Conservation (phyloP, 2,329 filamentous ascomycete species). For the Chaetothyriales sp. region DNA sequence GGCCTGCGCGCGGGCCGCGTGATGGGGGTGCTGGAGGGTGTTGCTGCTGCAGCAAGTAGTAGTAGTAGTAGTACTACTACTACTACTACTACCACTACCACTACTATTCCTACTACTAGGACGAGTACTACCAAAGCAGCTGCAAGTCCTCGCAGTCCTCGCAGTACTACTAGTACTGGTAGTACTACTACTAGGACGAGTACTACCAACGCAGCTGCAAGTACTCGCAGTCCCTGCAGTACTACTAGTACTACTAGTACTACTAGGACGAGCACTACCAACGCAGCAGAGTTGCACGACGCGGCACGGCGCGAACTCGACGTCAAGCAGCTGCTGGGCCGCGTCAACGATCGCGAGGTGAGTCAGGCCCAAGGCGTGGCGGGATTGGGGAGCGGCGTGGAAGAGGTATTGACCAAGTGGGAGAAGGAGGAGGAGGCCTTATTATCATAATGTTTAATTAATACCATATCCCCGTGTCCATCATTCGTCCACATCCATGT, state of each 20-base stretch:
- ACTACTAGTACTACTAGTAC: not conserved
- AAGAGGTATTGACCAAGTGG: constrained; percentile 21
- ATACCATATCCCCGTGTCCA: too few species aligned
- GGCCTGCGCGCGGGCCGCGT: constrained; percentile 62
- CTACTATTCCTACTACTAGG: not conserved
- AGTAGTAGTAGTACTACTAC: not conserved
- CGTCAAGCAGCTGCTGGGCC: not conserved
- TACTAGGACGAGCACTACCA: not conserved
- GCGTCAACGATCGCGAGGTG: constrained; percentile 17
- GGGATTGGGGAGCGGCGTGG: constrained; percentile 23
- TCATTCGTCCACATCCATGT: too few species aligned
- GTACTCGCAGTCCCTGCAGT: too few species aligned
- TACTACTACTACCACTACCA: not conserved
- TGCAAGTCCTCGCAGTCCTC: too few species aligned
- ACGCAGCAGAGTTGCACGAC: not conserved
- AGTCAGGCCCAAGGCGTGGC: constrained; percentile 27
- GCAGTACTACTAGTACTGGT: not conserved
- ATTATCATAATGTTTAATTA: not conserved
- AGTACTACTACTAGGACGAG: not conserved
- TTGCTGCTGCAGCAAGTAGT: constrained; percentile 35
- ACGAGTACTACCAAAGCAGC: not conserved
- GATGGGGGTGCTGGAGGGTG: constrained; percentile 62
- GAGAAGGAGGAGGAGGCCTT: constrained; percentile 3
- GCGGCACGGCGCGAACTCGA: not conserved
- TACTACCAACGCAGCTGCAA: not conserved